Evolutionary conservation across 306 rosid genomes (phyloP).

Genomic region (Cucumis melo): DNA sequence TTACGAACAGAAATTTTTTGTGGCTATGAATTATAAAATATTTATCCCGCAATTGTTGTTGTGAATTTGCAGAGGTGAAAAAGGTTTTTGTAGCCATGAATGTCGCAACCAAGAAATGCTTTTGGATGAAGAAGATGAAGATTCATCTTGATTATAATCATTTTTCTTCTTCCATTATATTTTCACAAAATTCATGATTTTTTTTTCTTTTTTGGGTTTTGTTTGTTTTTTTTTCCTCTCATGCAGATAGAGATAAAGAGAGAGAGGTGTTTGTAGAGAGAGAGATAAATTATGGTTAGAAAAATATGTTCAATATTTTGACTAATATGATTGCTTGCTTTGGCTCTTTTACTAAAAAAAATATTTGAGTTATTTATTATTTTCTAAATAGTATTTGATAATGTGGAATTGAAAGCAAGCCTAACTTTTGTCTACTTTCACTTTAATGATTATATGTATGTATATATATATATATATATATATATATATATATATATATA

Average conservation of each 20-base stretch:
- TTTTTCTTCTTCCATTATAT: not conserved
- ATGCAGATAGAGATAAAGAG: slow-evolving; percentile 8
- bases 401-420: not conserved
- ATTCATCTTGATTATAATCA: not conserved
- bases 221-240: not conserved
- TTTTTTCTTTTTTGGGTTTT: not conserved
- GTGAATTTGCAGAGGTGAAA: slow-evolving; percentile 59
- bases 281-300: not conserved
- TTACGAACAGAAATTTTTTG: too few relatives aligned
- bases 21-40: not conserved
- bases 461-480: not conserved
- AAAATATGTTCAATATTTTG: not conserved
- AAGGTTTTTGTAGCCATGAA: slow-evolving; percentile 72
- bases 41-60: not conserved
- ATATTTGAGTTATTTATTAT: not conserved
- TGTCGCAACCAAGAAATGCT: slow-evolving; percentile 78
- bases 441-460: not conserved
- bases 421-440: not conserved
- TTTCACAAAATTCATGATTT: not conserved
- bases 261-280: not conserved
- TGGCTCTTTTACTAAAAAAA: not conserved
- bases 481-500: too few relatives aligned
- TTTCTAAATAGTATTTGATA: not conserved
- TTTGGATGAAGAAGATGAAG: slow-evolving; percentile 34
- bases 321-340: slow-evolving; percentile 5